A percentile compares a stretch with the other conserved stretches of the same genome.
These are phyloP conservation scores for Holtermannia corniformis DNA, from an alignment of 768 basidiomycete genomes.

Conservation along the genomic window DNA sequence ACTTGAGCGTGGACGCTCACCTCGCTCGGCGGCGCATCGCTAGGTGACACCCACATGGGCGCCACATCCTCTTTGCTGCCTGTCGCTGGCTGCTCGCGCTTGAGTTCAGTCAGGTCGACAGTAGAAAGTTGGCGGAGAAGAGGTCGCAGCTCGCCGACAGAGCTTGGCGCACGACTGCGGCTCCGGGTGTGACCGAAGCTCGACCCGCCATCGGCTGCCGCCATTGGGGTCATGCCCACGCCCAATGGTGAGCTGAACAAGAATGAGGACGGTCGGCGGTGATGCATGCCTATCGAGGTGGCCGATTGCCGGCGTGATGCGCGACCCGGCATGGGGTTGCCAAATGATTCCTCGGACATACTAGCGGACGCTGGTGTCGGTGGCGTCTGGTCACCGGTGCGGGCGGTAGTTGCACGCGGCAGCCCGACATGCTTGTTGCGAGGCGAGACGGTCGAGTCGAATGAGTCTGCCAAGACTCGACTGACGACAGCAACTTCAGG, in stretches of 20 bases:
- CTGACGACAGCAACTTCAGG: background rate
- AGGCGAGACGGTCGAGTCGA: background rate
- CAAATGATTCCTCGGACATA: constrained; percentile 24
- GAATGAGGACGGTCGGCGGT: constrained; percentile 25
- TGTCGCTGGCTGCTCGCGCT: background rate
- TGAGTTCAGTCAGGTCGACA: constrained; percentile 13
- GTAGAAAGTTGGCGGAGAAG: constrained; percentile 21
- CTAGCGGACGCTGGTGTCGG: constrained; percentile 20
- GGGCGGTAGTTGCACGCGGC: background rate
- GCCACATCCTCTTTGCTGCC: constrained; percentile 11
- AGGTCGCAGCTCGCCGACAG: constrained; percentile 11
- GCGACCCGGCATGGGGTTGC: constrained; percentile 12
- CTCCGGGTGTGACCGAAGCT: background rate
- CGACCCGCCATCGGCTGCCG: background rate
- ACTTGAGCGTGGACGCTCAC: too few species aligned
- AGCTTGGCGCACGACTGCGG: constrained; percentile 10
- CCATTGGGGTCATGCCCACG: constrained; percentile 30
- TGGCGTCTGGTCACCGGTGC: constrained; percentile 2
- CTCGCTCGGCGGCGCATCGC: constrained; percentile 32
- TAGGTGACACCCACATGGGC: constrained; percentile 30
- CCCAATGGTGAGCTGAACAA: constrained; percentile 25
- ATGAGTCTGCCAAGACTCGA: background rate
- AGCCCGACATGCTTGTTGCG: background rate
- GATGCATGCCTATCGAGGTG: constrained; percentile 10
- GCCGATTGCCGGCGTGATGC: constrained; percentile 17